phyloP scores from a whole-genome alignment of 495 filamentous ascomycete genomes.

The Xylaria intraflava region DNA sequence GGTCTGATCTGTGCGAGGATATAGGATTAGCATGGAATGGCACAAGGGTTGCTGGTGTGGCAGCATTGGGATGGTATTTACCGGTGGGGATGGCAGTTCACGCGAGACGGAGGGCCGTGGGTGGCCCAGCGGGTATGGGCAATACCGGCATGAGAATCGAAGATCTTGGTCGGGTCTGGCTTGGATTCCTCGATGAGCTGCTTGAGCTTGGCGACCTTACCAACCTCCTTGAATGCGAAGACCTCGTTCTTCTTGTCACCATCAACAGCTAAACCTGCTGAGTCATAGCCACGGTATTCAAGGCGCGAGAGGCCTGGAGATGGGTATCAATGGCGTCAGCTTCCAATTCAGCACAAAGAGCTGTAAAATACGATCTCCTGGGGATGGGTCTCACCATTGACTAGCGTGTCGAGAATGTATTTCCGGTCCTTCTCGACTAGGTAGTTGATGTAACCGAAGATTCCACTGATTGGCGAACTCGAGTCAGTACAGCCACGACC shows the following conservation, averaged over 20 bases:
- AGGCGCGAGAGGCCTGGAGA: slow-evolving; percentile 66
- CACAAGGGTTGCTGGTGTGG: slow-evolving; percentile 16
- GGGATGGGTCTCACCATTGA: slow-evolving; percentile 66
- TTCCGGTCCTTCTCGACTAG: slow-evolving; percentile 93
- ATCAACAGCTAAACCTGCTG: slow-evolving; percentile 90
- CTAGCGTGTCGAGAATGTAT: slow-evolving; percentile 88
- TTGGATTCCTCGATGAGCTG: slow-evolving; percentile 78
- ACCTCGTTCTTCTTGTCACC: slow-evolving; percentile 99
- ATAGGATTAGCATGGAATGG: slow-evolving; percentile 22
- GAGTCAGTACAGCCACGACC: slow-evolving; percentile 16
- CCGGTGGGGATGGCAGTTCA: slow-evolving; percentile 98
- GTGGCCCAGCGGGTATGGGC: slow-evolving; percentile 98
- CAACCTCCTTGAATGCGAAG: slow-evolving; percentile 95
- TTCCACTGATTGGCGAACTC: slow-evolving; percentile 59
- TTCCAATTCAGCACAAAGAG: background rate
- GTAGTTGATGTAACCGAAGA: slow-evolving; percentile 95
- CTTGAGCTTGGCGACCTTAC: slow-evolving; percentile 95
- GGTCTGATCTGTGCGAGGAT: slow-evolving; percentile 50
- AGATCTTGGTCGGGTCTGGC: slow-evolving; percentile 80
- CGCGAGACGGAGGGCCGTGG: slow-evolving; percentile 84
- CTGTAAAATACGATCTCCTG: background rate
- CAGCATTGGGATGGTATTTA: slow-evolving; percentile 38
- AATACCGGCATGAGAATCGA: slow-evolving; percentile 96
- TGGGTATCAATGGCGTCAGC: slow-evolving; percentile 16
- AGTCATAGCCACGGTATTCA: slow-evolving; percentile 97